Conservation (phyloP, 1,284 basidiomycete species). For the Amylostereum chailletii region DNA sequence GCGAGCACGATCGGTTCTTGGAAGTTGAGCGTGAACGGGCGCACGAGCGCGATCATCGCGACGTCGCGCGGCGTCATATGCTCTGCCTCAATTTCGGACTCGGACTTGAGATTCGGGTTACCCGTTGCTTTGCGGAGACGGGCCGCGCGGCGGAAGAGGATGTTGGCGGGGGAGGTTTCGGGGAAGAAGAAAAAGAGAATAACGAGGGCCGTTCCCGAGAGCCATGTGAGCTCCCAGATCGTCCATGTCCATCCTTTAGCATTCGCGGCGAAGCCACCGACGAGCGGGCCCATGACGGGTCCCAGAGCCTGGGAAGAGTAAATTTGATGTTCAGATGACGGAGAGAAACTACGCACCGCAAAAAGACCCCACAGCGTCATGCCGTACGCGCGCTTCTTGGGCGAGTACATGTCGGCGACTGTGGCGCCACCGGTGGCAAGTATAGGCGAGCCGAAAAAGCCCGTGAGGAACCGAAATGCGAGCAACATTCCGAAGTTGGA, state of each 20-base stretch:
- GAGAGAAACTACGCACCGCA: slow-evolving; percentile 18
- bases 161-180: slow-evolving; percentile 36
- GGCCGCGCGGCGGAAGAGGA: slow-evolving; percentile 29
- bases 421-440: slow-evolving; percentile 24
- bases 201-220: slow-evolving; percentile 31
- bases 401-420: slow-evolving; percentile 39
- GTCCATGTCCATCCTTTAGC: slow-evolving; percentile 39
- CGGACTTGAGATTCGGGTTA: slow-evolving; percentile 17
- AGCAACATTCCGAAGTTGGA: slow-evolving; percentile 48
- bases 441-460: slow-evolving; percentile 36
- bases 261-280: slow-evolving; percentile 33
- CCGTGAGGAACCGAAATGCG: slow-evolving; percentile 56
- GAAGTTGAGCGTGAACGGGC: slow-evolving; percentile 31
- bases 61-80: slow-evolving; percentile 13
- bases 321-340: background rate
- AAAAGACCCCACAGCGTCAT: slow-evolving; percentile 50
- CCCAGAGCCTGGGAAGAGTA: slow-evolving; percentile 28
- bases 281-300: slow-evolving; percentile 35
- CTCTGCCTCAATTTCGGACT: slow-evolving; percentile 18
- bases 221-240: slow-evolving; percentile 46
- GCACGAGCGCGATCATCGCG: slow-evolving; percentile 23
- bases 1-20: slow-evolving; percentile 32
- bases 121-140: slow-evolving; percentile 21
- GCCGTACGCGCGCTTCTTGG: slow-evolving; percentile 45
- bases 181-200: slow-evolving; percentile 38